Conservation (phyloP, 148 eudicot genomes). For the Silene uniflora region DNA sequence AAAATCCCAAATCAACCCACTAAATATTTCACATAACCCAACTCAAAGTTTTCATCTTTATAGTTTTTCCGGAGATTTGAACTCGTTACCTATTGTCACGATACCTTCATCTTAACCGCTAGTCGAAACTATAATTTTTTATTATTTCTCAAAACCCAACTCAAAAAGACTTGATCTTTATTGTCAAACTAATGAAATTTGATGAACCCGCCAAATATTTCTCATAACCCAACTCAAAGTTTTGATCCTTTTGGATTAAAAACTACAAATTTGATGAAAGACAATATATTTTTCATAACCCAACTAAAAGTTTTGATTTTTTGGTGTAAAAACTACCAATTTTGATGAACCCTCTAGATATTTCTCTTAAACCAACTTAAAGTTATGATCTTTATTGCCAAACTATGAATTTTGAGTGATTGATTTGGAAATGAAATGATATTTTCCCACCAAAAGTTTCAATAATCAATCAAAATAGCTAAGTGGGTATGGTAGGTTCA, state of each 20-base stretch:
- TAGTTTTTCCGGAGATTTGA: too few species aligned
- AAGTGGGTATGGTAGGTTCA: slow-evolving; percentile 3
- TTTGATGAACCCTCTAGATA: slow-evolving; percentile 5
- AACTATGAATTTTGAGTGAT: neutral
- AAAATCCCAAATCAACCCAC: slow-evolving; percentile 7
- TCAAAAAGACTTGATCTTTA: neutral
- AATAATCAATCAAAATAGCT: slow-evolving; percentile 21
- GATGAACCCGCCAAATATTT: slow-evolving; percentile 7
- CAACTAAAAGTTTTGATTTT: neutral
- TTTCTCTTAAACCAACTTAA: neutral
- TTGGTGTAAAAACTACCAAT: neutral
- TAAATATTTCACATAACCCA: slow-evolving; percentile 2
- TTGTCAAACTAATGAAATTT: neutral
- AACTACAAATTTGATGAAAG: neutral
- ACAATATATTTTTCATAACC: neutral
- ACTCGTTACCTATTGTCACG: too few species aligned
- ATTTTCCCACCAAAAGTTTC: slow-evolving; percentile 1
- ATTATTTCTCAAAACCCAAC: neutral
- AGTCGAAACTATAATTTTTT: too few species aligned
- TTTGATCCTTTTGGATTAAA: neutral
- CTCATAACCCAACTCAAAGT: neutral
- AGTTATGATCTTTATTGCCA: neutral
- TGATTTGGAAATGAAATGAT: neutral
- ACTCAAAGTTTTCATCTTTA: slow-evolving; percentile 3
- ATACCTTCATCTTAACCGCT: too few species aligned